Evolutionary conservation across 176 grass and related monocot species (phyloP).

Genomic region (Aegilops longissima): DNA sequence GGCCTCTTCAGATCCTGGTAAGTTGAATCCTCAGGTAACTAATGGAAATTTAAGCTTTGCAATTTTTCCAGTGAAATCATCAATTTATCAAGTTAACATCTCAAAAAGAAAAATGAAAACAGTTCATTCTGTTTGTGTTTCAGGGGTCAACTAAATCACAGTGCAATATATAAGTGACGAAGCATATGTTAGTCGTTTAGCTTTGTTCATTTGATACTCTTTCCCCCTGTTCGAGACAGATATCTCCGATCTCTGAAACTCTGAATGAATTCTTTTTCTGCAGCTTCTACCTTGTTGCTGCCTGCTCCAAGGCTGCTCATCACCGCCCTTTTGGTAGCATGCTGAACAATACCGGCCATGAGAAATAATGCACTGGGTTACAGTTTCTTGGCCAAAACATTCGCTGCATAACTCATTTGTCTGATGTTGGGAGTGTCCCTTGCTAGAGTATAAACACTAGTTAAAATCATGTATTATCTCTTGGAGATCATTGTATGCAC

Average conservation of each 20-base stretch:
- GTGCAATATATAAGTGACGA: background rate
- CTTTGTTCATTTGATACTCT: background rate
- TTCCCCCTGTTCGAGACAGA: too few species aligned
- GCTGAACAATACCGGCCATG: background rate
- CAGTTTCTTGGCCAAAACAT: background rate
- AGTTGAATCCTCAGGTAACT: background rate
- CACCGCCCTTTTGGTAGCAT: constrained; percentile 31
- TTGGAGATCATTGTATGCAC: too few species aligned
- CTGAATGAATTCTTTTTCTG: background rate
- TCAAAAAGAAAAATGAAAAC: background rate
- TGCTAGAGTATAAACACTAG: too few species aligned
- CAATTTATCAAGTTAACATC: background rate
- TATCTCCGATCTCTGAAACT: background rate
- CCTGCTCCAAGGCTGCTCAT: constrained; percentile 33
- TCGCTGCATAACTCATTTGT: background rate
- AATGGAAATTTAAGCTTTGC: too few species aligned
- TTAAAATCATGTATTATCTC: too few species aligned
- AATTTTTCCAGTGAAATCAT: background rate
- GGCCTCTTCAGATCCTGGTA: constrained; percentile 40
- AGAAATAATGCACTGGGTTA: background rate
- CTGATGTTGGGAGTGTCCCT: background rate
- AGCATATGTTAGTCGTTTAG: background rate
- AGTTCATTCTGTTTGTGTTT: background rate
- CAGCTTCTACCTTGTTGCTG: constrained; percentile 50
- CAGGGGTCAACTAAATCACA: background rate